These are phyloP conservation scores for Rhododendron mucronatum DNA, from an alignment of 148 eudicot genomes.

Conservation along the genomic window DNA sequence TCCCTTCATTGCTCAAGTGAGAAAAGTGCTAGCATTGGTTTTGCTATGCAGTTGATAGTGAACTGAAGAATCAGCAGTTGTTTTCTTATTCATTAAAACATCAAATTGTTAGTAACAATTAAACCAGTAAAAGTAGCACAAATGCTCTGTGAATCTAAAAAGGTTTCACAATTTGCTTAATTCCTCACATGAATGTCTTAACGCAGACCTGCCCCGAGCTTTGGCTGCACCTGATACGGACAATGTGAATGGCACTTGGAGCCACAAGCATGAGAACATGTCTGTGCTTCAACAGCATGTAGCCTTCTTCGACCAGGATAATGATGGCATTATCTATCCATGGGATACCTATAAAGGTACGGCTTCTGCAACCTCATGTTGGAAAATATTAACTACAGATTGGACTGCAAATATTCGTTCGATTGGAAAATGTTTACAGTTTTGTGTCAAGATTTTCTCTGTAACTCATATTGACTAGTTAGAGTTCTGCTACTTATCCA, in stretches of 20 bases:
- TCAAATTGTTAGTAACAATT: not conserved
- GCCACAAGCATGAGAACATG: constrained; percentile 44
- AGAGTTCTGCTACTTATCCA: not conserved
- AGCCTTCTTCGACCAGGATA: constrained; percentile 56
- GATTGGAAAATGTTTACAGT: not conserved
- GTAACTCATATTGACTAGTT: not conserved
- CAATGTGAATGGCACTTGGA: constrained; percentile 47
- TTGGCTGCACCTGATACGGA: constrained; percentile 45
- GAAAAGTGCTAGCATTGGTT: not conserved
- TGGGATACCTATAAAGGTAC: constrained; percentile 43
- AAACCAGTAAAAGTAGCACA: not conserved
- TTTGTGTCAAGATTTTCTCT: not conserved
- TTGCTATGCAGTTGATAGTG: not conserved
- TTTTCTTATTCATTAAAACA: not conserved
- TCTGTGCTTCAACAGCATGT: constrained; percentile 58
- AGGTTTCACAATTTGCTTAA: not conserved
- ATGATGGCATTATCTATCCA: constrained; percentile 53
- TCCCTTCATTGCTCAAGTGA: not conserved
- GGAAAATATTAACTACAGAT: not conserved
- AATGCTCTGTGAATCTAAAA: not conserved
- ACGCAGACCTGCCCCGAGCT: constrained; percentile 49
- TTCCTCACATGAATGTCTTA: not conserved
- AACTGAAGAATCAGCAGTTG: not conserved
- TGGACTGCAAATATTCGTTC: not conserved
- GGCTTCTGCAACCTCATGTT: not conserved